Percentiles rank a stretch among this genome's conserved stretches.
These are phyloP conservation scores for Fusarium agapanthi DNA, from an alignment of 2,329 filamentous ascomycete species.

Conservation along the genomic window DNA sequence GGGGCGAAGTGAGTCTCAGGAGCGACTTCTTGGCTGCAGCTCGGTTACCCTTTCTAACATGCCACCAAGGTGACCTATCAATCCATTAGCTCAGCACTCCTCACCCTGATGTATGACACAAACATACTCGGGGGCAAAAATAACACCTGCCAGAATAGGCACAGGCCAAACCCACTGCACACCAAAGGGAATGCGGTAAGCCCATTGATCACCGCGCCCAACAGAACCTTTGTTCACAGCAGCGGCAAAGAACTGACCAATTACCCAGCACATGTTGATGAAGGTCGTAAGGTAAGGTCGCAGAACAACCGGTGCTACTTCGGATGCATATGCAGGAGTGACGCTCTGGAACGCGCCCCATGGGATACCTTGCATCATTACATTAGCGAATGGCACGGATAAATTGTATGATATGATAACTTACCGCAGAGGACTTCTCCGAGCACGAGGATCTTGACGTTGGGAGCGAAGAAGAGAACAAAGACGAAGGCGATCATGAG, in stretches of 20 bases:
- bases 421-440: constrained; percentile 57
- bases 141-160: constrained; percentile 54
- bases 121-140: constrained; percentile 58
- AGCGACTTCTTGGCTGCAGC: constrained; percentile 53
- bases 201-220: constrained; percentile 53
- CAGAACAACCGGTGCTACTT: constrained; percentile 58
- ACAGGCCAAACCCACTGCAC: constrained; percentile 63
- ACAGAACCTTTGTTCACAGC: constrained; percentile 57
- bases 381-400: constrained; percentile 5
- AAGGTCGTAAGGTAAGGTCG: constrained; percentile 63
- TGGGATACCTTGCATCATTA: constrained; percentile 53
- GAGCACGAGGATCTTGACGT: constrained; percentile 55
- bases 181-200: constrained; percentile 60
- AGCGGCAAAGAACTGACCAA: constrained; percentile 62
- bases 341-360: constrained; percentile 64
- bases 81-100: background rate
- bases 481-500: constrained; percentile 61
- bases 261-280: constrained; percentile 66
- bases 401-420: constrained; percentile 2
- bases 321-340: constrained; percentile 62
- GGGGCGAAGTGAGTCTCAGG: constrained; percentile 51
- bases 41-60: constrained; percentile 54
- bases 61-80: constrained; percentile 61
- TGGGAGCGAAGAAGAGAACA: constrained; percentile 61
- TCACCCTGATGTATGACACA: fast-evolving